A percentile compares a stretch with the other conserved stretches of the same genome.
Conservation (phyloP, 2,329 filamentous ascomycete genomes). For the Epichloe aotearoae region DNA sequence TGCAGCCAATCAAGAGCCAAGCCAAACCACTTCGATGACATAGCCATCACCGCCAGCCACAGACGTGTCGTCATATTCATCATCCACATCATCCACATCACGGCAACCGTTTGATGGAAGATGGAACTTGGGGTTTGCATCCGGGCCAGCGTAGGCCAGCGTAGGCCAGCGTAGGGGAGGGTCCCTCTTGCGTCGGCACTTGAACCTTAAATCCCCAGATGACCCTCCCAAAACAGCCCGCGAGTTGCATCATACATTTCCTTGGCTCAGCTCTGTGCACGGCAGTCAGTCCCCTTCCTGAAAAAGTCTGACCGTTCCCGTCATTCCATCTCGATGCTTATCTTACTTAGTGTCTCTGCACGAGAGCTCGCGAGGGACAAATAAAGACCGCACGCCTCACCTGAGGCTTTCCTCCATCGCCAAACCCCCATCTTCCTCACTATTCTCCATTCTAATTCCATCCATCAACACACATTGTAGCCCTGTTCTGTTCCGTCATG, state of each 20-base stretch:
- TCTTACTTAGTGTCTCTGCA: no score
- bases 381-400: no score
- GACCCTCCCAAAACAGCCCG: neutral
- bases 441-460: no score
- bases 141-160: neutral
- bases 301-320: no score
- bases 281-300: no score
- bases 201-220: neutral
- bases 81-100: neutral
- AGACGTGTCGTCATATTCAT: neutral
- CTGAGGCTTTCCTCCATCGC: neutral
- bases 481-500: constrained; percentile 10
- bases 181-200: neutral
- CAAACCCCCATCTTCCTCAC: neutral
- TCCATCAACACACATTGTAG: no score
- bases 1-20: neutral
- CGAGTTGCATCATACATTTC: constrained; percentile 1
- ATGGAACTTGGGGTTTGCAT: neutral
- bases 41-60: constrained; percentile 2
- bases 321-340: no score
- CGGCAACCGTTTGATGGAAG: neutral
- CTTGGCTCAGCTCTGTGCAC: neutral
- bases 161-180: neutral
- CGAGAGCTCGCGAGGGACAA: no score
- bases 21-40: neutral